Evolutionary conservation across 768 basidiomycete species (phyloP).

Genomic region (Trichaptum fuscoviolaceum): DNA sequence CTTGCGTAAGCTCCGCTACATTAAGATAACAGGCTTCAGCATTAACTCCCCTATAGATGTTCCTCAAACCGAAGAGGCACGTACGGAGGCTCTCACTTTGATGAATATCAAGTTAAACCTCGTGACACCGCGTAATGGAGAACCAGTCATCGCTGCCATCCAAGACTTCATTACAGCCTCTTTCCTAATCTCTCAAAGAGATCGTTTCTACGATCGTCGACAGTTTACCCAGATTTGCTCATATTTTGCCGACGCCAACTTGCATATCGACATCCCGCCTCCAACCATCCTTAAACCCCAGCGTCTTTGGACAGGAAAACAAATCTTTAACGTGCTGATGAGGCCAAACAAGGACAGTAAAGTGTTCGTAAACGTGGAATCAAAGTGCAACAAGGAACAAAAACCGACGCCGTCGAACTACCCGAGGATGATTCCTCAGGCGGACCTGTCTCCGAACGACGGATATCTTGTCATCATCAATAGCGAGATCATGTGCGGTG

Average conservation of each 20-base stretch:
- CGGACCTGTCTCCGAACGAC: conserved; percentile 93
- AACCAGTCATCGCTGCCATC: conserved; percentile 98
- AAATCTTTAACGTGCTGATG: conserved; percentile 97
- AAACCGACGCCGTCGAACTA: conserved; percentile 63
- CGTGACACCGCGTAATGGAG: conserved; percentile 96
- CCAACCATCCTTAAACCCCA: conserved; percentile 92
- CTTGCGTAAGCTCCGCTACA: conserved; percentile 57
- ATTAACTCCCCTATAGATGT: conserved; percentile 56
- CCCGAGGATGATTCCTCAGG: conserved; percentile 53
- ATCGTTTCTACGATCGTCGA: conserved; percentile 87
- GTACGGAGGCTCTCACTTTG: conserved; percentile 93
- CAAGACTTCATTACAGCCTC: conserved; percentile 99
- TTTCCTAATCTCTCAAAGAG: conserved; percentile 88
- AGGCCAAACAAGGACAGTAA: conserved; percentile 80
- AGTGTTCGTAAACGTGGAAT: conserved; percentile 91
- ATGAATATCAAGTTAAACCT: conserved; percentile 98
- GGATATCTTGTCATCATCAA: conserved; percentile 97
- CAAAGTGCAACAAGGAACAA: conserved; percentile 88
- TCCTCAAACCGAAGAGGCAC: conserved; percentile 96
- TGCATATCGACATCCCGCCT: conserved; percentile 93
- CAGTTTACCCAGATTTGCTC: conserved; percentile 97
- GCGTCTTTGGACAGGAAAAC: conserved; percentile 96
- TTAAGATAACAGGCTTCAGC: conserved; percentile 7
- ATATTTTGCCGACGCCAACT: conserved; percentile 85
- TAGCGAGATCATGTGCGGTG: conserved; percentile 98